Percentiles rank a stretch among this genome's conserved stretches.
phyloP scores from a whole-genome alignment of 805 yeast species.

The Jamesozyma piceae region DNA sequence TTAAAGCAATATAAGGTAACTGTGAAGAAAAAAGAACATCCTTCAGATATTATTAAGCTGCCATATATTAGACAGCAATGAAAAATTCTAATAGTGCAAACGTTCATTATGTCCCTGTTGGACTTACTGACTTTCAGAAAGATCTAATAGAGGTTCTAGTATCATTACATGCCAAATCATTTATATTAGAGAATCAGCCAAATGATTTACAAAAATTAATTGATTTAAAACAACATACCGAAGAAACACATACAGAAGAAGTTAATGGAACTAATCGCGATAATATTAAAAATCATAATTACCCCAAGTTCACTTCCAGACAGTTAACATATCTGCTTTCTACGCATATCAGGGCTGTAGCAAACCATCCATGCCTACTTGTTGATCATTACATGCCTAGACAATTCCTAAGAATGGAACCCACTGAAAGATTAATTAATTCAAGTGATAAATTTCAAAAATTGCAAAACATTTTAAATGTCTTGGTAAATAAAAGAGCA shows the following conservation, averaged over 20 bases:
- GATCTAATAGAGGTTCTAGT: constrained; percentile 37
- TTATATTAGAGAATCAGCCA: constrained; percentile 16
- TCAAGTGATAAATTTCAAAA: constrained; percentile 53
- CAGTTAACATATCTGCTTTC: constrained; percentile 25
- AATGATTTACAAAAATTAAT: constrained; percentile 1
- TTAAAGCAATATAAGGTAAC: too few relatives aligned
- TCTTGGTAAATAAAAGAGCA: constrained; percentile 15
- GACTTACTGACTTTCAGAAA: constrained; percentile 36
- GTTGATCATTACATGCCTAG: constrained; percentile 75
- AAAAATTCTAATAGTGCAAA: not conserved
- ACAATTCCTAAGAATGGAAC: constrained; percentile 55
- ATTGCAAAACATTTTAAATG: constrained; percentile 38
- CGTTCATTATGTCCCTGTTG: constrained; percentile 32
- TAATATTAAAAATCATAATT: constrained; percentile 4
- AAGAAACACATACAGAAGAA: not conserved
- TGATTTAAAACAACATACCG: constrained; percentile 8
- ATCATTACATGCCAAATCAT: constrained; percentile 34
- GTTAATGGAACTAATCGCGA: not conserved
- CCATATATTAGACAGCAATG: not conserved
- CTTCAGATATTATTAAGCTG: too few relatives aligned
- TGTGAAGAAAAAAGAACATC: too few relatives aligned
- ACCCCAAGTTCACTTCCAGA: constrained; percentile 32
- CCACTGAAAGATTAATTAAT: constrained; percentile 43
- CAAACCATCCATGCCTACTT: constrained; percentile 59
- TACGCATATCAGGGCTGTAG: constrained; percentile 38